Percentiles rank a stretch among this genome's conserved stretches.
These are phyloP conservation scores for Didymosphaeria variabile DNA, from an alignment of 2,329 filamentous ascomycete genomes.

Conservation along the genomic window DNA sequence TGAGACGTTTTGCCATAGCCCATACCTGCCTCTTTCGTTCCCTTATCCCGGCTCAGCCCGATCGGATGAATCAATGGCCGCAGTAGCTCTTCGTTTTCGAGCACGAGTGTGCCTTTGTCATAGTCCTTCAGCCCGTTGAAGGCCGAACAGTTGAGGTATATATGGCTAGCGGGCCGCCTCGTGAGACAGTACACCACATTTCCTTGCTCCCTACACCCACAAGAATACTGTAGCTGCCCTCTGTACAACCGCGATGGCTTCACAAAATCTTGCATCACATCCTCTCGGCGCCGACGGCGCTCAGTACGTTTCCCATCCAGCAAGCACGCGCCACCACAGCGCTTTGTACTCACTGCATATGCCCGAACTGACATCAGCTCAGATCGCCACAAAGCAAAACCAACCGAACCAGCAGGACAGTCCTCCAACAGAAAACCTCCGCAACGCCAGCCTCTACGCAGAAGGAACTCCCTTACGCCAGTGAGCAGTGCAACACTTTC, in stretches of 20 bases:
- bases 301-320: neutral
- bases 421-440: neutral
- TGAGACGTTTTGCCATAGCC: neutral
- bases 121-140: neutral
- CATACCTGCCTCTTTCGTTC: neutral
- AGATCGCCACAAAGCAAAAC: neutral
- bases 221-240: neutral
- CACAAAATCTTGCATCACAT: neutral
- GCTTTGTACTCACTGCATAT: neutral
- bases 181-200: neutral
- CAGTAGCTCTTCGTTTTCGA: neutral
- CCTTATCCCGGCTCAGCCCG: neutral
- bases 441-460: neutral
- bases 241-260: neutral
- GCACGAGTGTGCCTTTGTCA: conserved; percentile 2
- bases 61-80: neutral
- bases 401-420: neutral
- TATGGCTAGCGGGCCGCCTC: neutral
- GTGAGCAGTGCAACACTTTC: neutral
- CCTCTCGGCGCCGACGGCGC: neutral
- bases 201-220: neutral
- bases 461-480: conserved; percentile 2
- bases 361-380: neutral
- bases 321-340: neutral
- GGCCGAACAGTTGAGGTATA: neutral